These are phyloP conservation scores for Neurospora sp. DNA, from an alignment of 495 filamentous ascomycete species.

Conservation along the genomic window DNA sequence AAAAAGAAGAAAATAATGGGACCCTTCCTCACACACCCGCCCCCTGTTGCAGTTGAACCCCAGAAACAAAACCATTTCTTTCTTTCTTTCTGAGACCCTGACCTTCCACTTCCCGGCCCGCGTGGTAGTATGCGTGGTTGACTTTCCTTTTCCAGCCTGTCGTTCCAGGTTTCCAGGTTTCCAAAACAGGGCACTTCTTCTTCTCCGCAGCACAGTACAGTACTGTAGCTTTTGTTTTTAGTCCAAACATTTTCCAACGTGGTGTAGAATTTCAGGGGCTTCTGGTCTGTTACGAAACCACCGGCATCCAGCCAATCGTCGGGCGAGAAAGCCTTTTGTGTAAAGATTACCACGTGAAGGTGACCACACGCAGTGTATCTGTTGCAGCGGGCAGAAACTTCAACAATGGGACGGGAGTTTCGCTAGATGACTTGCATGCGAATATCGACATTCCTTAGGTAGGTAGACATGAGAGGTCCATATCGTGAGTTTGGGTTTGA, in stretches of 20 bases:
- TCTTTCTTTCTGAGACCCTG: not conserved
- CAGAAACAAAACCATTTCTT: not conserved
- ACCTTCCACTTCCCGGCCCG: not conserved
- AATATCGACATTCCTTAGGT: not conserved
- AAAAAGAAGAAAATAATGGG: not conserved
- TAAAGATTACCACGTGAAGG: not conserved
- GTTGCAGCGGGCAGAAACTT: not conserved
- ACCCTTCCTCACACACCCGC: not conserved
- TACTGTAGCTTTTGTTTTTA: not conserved
- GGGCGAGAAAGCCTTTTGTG: not conserved
- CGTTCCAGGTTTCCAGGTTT: not conserved
- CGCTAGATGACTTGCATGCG: not conserved
- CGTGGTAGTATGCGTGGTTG: not conserved
- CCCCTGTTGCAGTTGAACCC: not conserved
- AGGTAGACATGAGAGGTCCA: not conserved
- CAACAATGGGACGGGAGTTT: not conserved
- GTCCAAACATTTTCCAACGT: not conserved
- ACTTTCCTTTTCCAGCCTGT: not conserved
- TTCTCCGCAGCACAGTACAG: not conserved
- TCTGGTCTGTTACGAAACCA: not conserved
- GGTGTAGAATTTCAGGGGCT: not conserved
- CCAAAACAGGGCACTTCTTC: not conserved
- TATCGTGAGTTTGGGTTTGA: not conserved
- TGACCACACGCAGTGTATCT: not conserved
- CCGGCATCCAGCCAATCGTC: not conserved